phyloP scores from a whole-genome alignment of 2,329 filamentous ascomycete species.

The Neoascochyta sp. region DNA sequence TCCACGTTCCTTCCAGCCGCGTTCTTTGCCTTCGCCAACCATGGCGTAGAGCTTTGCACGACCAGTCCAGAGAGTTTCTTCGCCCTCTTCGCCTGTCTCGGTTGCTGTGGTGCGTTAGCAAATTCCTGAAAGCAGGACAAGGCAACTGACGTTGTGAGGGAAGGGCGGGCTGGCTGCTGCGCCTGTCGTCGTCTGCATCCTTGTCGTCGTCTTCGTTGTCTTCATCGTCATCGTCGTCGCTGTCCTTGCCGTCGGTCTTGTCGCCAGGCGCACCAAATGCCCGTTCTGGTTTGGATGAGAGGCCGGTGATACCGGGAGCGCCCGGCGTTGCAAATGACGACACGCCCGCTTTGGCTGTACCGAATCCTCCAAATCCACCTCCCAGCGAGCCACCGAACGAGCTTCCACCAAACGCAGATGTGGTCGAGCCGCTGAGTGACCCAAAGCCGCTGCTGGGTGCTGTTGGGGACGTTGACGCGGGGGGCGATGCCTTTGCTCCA shows the following conservation, averaged over 20 bases:
- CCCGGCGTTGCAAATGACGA: constrained; percentile 67
- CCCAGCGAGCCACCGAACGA: constrained; percentile 44
- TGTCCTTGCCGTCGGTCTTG: constrained; percentile 39
- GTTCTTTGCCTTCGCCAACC: constrained; percentile 51
- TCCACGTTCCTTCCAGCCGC: constrained; percentile 86
- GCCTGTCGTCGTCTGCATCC: constrained; percentile 33
- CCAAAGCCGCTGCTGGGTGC: constrained; percentile 28
- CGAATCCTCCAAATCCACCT: constrained; percentile 28
- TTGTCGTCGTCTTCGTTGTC: constrained; percentile 35
- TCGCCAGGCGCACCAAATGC: constrained; percentile 73
- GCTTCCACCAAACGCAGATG: constrained; percentile 34
- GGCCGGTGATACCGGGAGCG: constrained; percentile 45
- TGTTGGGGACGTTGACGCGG: constrained; percentile 14
- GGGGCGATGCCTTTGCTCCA: constrained; percentile 8
- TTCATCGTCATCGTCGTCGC: constrained; percentile 54
- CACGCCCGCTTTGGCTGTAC: constrained; percentile 42
- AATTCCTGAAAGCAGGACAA: no score
- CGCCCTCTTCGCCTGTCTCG: constrained; percentile 83
- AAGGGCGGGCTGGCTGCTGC: constrained; percentile 45
- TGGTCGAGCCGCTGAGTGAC: constrained; percentile 29
- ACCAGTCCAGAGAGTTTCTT: constrained; percentile 69
- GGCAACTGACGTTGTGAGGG: constrained; percentile 56
- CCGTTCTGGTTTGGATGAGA: constrained; percentile 60
- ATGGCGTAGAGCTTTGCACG: constrained; percentile 84
- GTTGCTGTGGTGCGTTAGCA: constrained; percentile 48